These are phyloP conservation scores for Dactylis glomerata DNA, from an alignment of 176 grass and related monocot genomes.

Conservation along the genomic window DNA sequence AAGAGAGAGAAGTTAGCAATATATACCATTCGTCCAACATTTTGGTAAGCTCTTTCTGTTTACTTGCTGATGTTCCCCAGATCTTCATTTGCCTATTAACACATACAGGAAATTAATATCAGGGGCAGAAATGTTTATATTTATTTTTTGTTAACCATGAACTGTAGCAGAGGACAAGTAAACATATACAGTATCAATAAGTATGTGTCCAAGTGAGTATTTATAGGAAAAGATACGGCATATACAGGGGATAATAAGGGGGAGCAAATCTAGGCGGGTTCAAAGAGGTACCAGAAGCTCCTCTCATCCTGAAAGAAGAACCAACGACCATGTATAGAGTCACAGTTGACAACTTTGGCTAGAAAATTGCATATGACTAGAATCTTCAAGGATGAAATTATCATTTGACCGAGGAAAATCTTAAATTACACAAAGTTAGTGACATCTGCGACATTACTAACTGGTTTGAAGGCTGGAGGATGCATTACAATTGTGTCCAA, in stretches of 20 bases:
- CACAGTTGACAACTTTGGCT: background rate
- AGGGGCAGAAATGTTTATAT: constrained; percentile 7
- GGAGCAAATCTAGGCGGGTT: background rate
- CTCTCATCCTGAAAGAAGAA: background rate
- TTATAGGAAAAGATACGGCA: background rate
- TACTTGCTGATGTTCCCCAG: constrained; percentile 84
- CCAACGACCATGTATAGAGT: background rate
- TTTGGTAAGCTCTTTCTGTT: constrained; percentile 87
- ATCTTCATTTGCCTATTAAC: constrained; percentile 82
- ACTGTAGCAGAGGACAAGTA: background rate
- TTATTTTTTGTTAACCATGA: background rate
- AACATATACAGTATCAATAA: background rate
- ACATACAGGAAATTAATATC: constrained; percentile 29
- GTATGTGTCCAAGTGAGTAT: background rate
- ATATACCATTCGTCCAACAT: constrained; percentile 99
- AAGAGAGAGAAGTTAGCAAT: constrained; percentile 22
- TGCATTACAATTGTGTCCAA: background rate
- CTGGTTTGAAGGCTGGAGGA: background rate
- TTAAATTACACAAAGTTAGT: background rate
- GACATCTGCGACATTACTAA: constrained; percentile 14
- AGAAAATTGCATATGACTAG: background rate
- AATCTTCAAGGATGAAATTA: constrained; percentile 11
- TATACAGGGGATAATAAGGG: background rate
- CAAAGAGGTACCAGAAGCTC: background rate
- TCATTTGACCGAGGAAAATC: background rate